Evolutionary conservation across 2,329 filamentous ascomycete genomes (phyloP), one percentile per base, ranked within the genome.

Genomic region (Endoconidiophora polonica): DNA sequence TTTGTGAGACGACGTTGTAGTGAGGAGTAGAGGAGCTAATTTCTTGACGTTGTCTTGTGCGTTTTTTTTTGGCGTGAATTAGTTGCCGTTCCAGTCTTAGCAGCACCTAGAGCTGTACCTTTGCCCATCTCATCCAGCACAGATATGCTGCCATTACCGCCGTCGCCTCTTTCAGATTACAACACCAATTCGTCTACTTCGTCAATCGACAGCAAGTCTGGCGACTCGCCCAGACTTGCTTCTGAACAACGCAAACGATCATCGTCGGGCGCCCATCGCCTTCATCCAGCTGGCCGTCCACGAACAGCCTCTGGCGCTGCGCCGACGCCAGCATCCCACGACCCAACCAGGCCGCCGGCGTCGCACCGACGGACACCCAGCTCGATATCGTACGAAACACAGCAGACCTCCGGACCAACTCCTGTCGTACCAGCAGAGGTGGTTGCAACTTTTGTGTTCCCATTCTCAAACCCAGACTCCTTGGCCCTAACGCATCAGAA

Each of bases 111-210:
- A 33, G 29, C 29, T 33, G 12, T 33, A 12, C 29, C 29, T 33
- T 9, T 12, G 29, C 12, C 26, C 12, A 33, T 33, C 3, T 3
- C 12, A 10, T 2, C 26, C 26, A 33, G 26, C 26, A 33, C 7
- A 33, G 7, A 33, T 33, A 10, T 10, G 7, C 26, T 33, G 26
- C 26, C 26, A 33, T 33, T 33, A 6, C 46, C 24, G 7, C 46
- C 39, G 16, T 10, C 39, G 5, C 14, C 46, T 5, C 22, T 42
- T 6, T 5, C 23, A 20, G 22, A 24, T 24, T 41, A 26, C n/a
- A 44, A 44, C 43, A 44, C 24, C 37, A 50, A 41, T 18, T 36
- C 49, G 9, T 50, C 44, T 12, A 45, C 49, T 5, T 50, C 49
- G n/a, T 50, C 49, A 12, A 29, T 50, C 49, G 44, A 41, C 12